phyloP scores from a whole-genome alignment of 306 rosid genomes.

The Alnus glutinosa region DNA sequence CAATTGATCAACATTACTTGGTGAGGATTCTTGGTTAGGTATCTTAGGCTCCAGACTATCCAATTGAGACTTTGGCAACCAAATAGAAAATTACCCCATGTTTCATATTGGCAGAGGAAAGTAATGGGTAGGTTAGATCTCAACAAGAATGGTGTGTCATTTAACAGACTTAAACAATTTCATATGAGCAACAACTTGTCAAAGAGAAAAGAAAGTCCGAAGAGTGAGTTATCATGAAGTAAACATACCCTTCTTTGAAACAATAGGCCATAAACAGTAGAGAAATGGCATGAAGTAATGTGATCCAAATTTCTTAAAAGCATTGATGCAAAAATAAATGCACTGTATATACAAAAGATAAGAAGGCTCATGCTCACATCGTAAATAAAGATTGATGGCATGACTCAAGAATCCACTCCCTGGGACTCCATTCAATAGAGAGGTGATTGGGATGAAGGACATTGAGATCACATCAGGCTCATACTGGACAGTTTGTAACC shows the following conservation, averaged over 20 bases:
- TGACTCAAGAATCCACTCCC: conserved; percentile 99
- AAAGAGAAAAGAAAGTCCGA: neutral
- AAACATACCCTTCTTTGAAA: neutral
- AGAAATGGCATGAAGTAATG: conserved; percentile 13
- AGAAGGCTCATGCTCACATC: conserved; percentile 68
- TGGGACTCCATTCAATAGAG: conserved; percentile 88
- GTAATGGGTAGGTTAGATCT: no score
- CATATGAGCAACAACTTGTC: neutral
- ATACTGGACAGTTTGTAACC: conserved; percentile 84
- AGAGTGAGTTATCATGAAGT: neutral
- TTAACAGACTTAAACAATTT: neutral
- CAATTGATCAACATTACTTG: no score
- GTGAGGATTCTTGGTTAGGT: no score
- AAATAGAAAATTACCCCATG: no score
- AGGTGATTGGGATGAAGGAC: conserved; percentile 92
- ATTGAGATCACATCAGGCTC: conserved; percentile 94
- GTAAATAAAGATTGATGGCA: conserved; percentile 92
- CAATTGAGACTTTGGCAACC: no score
- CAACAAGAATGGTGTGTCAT: no score
- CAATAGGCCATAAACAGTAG: conserved; percentile 17
- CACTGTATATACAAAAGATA: conserved; percentile 9
- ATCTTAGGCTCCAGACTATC: no score
- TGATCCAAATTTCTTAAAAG: conserved; percentile 19
- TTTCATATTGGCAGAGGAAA: no score
- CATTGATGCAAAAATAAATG: conserved; percentile 12